Evolutionary conservation across 2,329 filamentous ascomycete genomes (phyloP).

Genomic region (Fusarium tanahbumbuense): DNA sequence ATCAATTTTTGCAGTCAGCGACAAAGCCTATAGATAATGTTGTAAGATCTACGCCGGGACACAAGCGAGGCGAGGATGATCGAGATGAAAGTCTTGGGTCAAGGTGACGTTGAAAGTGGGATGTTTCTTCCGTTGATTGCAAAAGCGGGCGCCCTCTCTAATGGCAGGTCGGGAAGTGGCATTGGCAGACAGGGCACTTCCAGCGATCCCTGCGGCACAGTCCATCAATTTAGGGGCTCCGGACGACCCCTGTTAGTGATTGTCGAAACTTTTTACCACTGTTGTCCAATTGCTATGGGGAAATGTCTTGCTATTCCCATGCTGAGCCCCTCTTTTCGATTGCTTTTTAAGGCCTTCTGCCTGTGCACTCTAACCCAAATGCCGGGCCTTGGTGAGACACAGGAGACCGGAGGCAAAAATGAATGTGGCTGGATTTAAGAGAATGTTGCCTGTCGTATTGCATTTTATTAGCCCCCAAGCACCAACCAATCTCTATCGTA

Average conservation of each 20-base stretch:
- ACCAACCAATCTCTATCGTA: constrained; percentile 23
- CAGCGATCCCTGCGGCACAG: constrained; percentile 23
- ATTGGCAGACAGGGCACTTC: constrained; percentile 9
- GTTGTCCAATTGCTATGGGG: constrained; percentile 1
- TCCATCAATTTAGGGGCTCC: constrained; percentile 6
- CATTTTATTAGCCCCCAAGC: neutral
- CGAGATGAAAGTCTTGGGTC: constrained; percentile 13
- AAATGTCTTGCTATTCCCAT: constrained; percentile 3
- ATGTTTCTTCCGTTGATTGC: constrained; percentile 13
- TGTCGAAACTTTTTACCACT: neutral
- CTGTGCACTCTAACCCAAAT: neutral
- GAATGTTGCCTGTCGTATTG: constrained; percentile 6
- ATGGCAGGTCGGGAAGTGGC: neutral
- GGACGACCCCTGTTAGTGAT: neutral
- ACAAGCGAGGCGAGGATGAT: neutral
- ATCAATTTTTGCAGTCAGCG: neutral
- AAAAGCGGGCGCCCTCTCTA: constrained; percentile 18
- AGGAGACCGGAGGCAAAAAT: neutral
- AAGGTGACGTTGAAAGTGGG: constrained; percentile 29
- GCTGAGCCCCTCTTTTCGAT: neutral
- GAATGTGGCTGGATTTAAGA: constrained; percentile 1
- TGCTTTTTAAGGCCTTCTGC: constrained; percentile 13
- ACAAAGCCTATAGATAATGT: neutral
- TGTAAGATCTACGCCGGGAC: neutral
- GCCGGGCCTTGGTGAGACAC: neutral